phyloP scores from a whole-genome alignment of 768 basidiomycete genomes.

The Panellus pusillus region DNA sequence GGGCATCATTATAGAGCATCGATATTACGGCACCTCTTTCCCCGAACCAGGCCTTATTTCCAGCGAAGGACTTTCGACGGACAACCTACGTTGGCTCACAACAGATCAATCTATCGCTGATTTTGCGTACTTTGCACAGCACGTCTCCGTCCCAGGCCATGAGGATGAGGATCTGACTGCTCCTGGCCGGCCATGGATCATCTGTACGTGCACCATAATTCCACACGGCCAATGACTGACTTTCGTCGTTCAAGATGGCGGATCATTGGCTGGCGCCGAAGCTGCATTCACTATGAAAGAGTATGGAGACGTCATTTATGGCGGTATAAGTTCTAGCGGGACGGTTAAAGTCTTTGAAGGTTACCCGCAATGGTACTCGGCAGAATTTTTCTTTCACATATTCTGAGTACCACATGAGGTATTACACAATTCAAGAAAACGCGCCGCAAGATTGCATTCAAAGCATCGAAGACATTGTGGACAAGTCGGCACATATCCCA shows the following conservation, averaged over 20 bases:
- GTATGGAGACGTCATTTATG: conserved; percentile 14
- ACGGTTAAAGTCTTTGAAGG: conserved; percentile 8
- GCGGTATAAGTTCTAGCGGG: conserved; percentile 15
- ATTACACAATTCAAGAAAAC: conserved; percentile 15
- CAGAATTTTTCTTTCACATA: neutral
- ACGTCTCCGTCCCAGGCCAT: conserved; percentile 8
- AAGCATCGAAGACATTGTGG: conserved; percentile 13
- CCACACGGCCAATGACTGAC: neutral
- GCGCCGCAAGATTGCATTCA: conserved; percentile 14
- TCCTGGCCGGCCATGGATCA: conserved; percentile 14
- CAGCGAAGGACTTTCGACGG: conserved; percentile 8
- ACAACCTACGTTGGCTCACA: conserved; percentile 17
- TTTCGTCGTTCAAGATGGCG: conserved; percentile 7
- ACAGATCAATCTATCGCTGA: conserved; percentile 16
- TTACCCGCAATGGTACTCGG: conserved; percentile 12
- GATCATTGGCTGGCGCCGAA: conserved; percentile 15
- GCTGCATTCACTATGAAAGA: conserved; percentile 7
- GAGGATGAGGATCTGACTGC: conserved; percentile 13
- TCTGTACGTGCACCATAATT: conserved; percentile 3
- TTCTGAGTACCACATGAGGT: conserved; percentile 4
- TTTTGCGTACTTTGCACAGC: conserved; percentile 15
- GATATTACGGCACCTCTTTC: conserved; percentile 16
- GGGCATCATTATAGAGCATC: conserved; percentile 13
- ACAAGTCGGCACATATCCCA: conserved; percentile 3
- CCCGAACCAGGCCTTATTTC: conserved; percentile 4